These are phyloP conservation scores for Botrytis tulipae DNA, from an alignment of 2,329 filamentous ascomycete species.

Conservation along the genomic window DNA sequence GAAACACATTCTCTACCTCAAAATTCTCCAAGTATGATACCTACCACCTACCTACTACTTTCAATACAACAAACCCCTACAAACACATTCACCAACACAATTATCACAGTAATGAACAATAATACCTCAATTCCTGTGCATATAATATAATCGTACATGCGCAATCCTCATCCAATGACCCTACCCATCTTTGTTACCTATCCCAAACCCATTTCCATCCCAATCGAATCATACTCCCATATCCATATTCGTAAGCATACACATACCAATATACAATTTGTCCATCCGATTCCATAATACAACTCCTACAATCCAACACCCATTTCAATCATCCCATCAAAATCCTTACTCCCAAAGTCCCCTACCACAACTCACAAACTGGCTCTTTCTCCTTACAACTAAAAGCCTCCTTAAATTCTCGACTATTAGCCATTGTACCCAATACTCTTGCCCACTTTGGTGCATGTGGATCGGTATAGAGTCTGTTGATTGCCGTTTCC, in stretches of 20 bases:
- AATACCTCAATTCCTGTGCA: neutral
- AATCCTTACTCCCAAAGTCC: neutral
- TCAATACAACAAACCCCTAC: neutral
- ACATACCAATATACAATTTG: neutral
- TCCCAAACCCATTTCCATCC: neutral
- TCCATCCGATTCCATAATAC: neutral
- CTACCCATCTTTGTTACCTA: neutral
- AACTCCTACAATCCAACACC: neutral
- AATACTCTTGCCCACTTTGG: slow-evolving; percentile 60
- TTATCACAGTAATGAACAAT: neutral
- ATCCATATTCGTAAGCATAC: neutral
- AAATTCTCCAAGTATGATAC: neutral
- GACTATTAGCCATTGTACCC: slow-evolving; percentile 65
- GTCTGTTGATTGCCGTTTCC: slow-evolving; percentile 54
- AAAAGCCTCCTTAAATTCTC: slow-evolving; percentile 66
- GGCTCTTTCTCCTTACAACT: slow-evolving; percentile 63
- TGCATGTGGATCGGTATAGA: slow-evolving; percentile 65
- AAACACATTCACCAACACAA: neutral
- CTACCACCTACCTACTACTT: neutral
- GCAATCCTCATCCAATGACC: neutral
- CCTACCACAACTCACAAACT: slow-evolving; percentile 66
- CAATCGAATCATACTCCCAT: neutral
- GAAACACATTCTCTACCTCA: neutral
- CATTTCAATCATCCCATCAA: neutral
- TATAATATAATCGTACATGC: neutral